Percentiles rank a stretch among this genome's conserved stretches.
These are phyloP conservation scores for Cercospora sp. DNA, from an alignment of 2,329 filamentous ascomycete genomes.

Conservation along the genomic window DNA sequence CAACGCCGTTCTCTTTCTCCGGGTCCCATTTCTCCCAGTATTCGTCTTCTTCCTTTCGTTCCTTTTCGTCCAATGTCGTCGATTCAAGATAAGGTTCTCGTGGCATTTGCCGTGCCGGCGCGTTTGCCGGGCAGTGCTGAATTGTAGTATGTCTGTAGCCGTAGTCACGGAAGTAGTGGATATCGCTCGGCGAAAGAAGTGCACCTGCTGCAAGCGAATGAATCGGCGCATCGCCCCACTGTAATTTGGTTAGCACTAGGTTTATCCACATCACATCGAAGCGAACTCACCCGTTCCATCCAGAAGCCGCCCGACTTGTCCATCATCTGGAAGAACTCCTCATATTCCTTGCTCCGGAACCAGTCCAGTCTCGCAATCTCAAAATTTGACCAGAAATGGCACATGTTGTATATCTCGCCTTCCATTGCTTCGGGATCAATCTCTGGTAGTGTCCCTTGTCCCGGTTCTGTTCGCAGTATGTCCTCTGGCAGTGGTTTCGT, in stretches of 20 bases:
- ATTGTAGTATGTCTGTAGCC: slow-evolving; percentile 98
- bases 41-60: slow-evolving; percentile 85
- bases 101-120: slow-evolving; percentile 80
- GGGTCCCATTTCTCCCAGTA: slow-evolving; percentile 91
- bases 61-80: slow-evolving; percentile 61
- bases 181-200: slow-evolving; percentile 75
- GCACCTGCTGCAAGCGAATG: slow-evolving; percentile 94
- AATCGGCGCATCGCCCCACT: slow-evolving; percentile 99
- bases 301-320: slow-evolving; percentile 96
- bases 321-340: slow-evolving; percentile 99
- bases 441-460: slow-evolving; percentile 68
- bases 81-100: slow-evolving; percentile 68
- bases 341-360: slow-evolving; percentile 96
- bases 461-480: slow-evolving; percentile 73
- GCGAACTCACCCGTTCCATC: slow-evolving; percentile 85
- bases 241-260: slow-evolving; percentile 42
- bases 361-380: slow-evolving; percentile 93
- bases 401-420: slow-evolving; percentile 99
- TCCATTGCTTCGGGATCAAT: slow-evolving; percentile 95
- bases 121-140: slow-evolving; percentile 96
- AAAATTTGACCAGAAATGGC: slow-evolving; percentile 99
- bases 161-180: slow-evolving; percentile 99
- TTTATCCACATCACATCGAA: slow-evolving; percentile 25
- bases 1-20: slow-evolving; percentile 92
- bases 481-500: slow-evolving; percentile 76